Conservation (phyloP, 495 filamentous ascomycete genomes). For the Penicillium macrosclerotiorum region DNA sequence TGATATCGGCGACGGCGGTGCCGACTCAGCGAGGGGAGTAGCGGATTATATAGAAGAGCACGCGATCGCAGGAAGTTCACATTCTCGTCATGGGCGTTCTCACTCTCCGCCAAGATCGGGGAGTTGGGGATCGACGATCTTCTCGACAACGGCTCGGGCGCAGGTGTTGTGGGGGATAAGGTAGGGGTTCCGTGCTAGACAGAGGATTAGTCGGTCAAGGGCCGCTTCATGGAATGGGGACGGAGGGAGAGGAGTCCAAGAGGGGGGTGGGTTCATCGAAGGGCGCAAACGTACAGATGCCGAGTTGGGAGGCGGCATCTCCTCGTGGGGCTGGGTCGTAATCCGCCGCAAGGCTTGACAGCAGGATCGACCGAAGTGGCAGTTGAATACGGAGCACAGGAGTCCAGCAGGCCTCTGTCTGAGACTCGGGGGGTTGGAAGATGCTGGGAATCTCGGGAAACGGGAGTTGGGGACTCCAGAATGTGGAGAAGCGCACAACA, state of each 20-base stretch:
- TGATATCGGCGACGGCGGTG: constrained; percentile 38
- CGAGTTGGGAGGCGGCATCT: constrained; percentile 32
- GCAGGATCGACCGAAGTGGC: constrained; percentile 14
- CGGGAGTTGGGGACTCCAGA: not conserved
- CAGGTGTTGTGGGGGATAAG: constrained; percentile 24
- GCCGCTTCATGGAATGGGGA: not conserved
- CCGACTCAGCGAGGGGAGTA: constrained; percentile 35
- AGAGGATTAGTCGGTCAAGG: constrained; percentile 1
- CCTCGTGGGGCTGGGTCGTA: constrained; percentile 12
- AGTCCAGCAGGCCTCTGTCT: too few species aligned
- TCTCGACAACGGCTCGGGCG: constrained; percentile 24
- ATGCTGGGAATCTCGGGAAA: not conserved
- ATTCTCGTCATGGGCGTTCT: constrained; percentile 59
- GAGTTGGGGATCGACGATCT: constrained; percentile 45
- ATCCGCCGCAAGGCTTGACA: constrained; percentile 16
- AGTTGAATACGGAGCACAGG: too few species aligned
- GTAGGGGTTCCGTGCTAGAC: constrained; percentile 32
- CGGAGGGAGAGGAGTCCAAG: not conserved
- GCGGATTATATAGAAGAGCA: constrained; percentile 29
- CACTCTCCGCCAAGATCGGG: constrained; percentile 39
- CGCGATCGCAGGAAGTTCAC: constrained; percentile 56
- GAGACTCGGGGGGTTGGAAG: not conserved
- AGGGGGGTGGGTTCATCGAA: too few species aligned
- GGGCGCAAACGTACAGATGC: constrained; percentile 19
- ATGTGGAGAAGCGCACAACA: constrained; percentile 15